Percentiles rank a stretch among this genome's conserved stretches.
phyloP scores from a whole-genome alignment of 129 eudicot species.

The Saposhnikovia divaricata region DNA sequence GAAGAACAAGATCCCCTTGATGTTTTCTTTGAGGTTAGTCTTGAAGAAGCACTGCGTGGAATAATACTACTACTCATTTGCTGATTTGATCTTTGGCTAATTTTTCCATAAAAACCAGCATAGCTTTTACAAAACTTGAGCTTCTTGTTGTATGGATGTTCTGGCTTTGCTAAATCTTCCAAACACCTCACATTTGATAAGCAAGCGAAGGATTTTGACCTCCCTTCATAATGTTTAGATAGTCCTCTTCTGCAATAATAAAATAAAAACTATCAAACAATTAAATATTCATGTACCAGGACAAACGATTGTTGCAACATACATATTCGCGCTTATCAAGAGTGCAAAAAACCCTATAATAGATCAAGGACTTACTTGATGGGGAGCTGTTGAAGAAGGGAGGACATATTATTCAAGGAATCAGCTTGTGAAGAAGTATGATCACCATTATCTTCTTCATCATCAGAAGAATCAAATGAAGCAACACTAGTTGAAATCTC shows the following conservation, averaged over 20 bases:
- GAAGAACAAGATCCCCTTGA: constrained; percentile 38
- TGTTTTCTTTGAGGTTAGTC: constrained; percentile 30
- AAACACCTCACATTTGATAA: constrained; percentile 44
- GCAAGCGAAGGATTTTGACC: constrained; percentile 61
- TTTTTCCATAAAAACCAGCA: constrained; percentile 13
- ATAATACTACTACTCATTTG: constrained; percentile 3
- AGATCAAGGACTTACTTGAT: constrained; percentile 40
- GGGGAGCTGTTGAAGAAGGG: constrained; percentile 62
- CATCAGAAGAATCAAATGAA: constrained; percentile 36
- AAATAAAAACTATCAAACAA: not conserved
- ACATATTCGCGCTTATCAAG: too few relatives aligned
- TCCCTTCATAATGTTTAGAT: constrained; percentile 62
- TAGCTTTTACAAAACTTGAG: constrained; percentile 63
- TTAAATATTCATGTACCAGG: too few relatives aligned
- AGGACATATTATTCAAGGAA: constrained; percentile 54
- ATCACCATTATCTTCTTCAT: not conserved
- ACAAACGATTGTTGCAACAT: too few relatives aligned
- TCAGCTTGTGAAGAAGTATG: constrained; percentile 3
- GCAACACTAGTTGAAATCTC: constrained; percentile 25
- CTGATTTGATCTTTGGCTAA: constrained; percentile 1
- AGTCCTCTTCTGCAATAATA: constrained; percentile 47
- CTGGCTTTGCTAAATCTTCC: constrained; percentile 66
- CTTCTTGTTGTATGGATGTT: constrained; percentile 60
- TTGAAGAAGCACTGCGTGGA: constrained; percentile 33
- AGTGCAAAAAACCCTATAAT: too few relatives aligned